Percentiles rank a stretch among this genome's conserved stretches.
These are phyloP conservation scores for Escovopsis sp. DNA, from an alignment of 2,329 filamentous ascomycete genomes.

Conservation along the genomic window DNA sequence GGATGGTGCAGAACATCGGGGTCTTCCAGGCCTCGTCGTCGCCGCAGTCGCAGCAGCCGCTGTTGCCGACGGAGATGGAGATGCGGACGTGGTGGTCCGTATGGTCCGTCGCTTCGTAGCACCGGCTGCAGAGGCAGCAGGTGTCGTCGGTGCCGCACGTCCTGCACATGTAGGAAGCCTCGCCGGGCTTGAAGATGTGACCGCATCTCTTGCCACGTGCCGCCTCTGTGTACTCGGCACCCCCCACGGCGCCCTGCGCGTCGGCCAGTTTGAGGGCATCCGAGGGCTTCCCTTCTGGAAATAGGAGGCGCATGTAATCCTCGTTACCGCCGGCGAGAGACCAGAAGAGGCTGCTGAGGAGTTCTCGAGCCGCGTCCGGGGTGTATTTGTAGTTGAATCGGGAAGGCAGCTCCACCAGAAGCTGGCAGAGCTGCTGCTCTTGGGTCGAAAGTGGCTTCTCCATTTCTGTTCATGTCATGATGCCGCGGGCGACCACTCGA, in stretches of 20 bases:
- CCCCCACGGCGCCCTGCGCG: conserved; percentile 84
- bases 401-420: conserved; percentile 63
- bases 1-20: conserved; percentile 85
- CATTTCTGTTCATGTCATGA: conserved; percentile 27
- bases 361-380: conserved; percentile 51
- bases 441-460: conserved; percentile 43
- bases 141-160: conserved; percentile 93
- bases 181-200: conserved; percentile 90
- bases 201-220: conserved; percentile 89
- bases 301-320: conserved; percentile 66
- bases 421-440: conserved; percentile 72
- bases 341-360: conserved; percentile 71
- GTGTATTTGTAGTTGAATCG: conserved; percentile 64
- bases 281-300: conserved; percentile 57
- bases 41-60: conserved; percentile 93
- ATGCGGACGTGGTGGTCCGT: conserved; percentile 86
- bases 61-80: conserved; percentile 75
- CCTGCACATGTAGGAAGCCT: conserved; percentile 87
- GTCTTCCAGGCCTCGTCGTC: conserved; percentile 87
- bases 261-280: conserved; percentile 63
- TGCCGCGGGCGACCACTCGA: conserved; percentile 6
- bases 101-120: conserved; percentile 92
- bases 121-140: conserved; percentile 84
- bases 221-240: conserved; percentile 85
- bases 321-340: conserved; percentile 64